phyloP scores from a whole-genome alignment of 441 rosid species.

The Syzygium syzygioides region DNA sequence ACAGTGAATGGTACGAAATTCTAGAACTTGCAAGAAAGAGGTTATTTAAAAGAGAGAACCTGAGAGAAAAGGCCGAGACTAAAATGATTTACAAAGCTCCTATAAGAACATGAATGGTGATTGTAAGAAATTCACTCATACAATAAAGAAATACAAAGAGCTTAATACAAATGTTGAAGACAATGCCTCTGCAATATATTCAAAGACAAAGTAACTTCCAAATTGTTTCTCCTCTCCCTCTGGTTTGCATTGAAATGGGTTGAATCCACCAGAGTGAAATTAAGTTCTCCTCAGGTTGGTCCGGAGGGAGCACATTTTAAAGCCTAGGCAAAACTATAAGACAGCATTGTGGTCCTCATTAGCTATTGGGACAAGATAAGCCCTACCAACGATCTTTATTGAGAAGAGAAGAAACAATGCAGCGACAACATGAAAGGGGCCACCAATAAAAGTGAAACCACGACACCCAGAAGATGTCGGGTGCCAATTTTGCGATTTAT shows the following conservation, averaged over 20 bases:
- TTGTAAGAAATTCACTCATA: background rate
- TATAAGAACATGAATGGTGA: background rate
- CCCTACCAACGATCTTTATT: background rate
- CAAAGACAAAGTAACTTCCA: background rate
- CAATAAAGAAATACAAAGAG: background rate
- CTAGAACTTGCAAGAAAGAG: background rate
- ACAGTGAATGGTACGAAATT: background rate
- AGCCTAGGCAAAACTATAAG: background rate
- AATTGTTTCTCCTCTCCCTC: background rate
- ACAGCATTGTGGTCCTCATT: background rate
- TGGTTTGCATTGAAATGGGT: background rate
- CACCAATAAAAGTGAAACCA: background rate
- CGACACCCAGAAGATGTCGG: background rate
- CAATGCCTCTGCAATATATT: background rate
- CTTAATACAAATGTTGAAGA: background rate
- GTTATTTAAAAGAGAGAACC: background rate
- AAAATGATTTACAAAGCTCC: background rate
- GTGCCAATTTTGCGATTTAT: background rate
- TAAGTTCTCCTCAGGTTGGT: background rate
- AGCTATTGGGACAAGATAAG: background rate
- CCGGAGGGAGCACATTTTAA: background rate
- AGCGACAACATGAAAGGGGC: background rate
- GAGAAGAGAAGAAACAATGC: background rate
- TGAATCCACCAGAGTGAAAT: background rate
- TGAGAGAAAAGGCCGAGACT: background rate